Base-by-base conservation (phyloP, 2,329 filamentous ascomycete species). In the Penicillium concentricum region DNA sequence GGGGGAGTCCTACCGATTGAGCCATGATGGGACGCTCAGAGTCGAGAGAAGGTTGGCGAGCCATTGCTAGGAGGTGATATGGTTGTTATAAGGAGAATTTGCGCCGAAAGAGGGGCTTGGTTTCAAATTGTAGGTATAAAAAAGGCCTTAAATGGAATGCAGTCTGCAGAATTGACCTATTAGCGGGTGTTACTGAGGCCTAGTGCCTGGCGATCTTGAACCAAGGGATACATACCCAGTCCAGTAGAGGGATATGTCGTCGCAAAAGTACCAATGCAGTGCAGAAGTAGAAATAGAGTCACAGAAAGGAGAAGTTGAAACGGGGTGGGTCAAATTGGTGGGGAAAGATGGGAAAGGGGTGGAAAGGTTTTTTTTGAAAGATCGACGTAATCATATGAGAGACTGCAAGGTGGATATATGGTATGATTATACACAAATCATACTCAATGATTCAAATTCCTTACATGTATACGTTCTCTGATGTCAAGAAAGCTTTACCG, bases 21-120 rank as follows among this genome's bases (percentile, higher is more conserved):
- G 79, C 75, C 79, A 84, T 82, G 59, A 84, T 84, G 48, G 81
- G 81, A 53, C 81, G 74, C 64, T 81, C 78, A 38, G 81, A 84
- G 51, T 84, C 81, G 13, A 82, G 69, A 51, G 81, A 83, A 32
- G 67, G 65, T 47, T 74, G 74, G 60, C 74, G 72, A 51, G 73
- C 67, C 73, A 76, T 75, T 32, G 54, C 54, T 26, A 22, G 44
- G 47, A 41, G 20, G 39, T 7, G 35, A n/a, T 50, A 44, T 41
- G 35, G 22, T 38, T 26, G n/a, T 38, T 44, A 41, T 43, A 26
- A 46, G 24, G 51, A 45, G 54, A n/a, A 12, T 32, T 22, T 46
- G 28, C 38, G 15, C 22, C 28, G 16, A 35, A 39, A 57, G 49
- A 52, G 41, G 34, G 39, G 42, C 35, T 35, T 20, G 20, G 38